Base-by-base conservation (phyloP, 1,284 basidiomycete genomes). In the Sphagnurus paluster region DNA sequence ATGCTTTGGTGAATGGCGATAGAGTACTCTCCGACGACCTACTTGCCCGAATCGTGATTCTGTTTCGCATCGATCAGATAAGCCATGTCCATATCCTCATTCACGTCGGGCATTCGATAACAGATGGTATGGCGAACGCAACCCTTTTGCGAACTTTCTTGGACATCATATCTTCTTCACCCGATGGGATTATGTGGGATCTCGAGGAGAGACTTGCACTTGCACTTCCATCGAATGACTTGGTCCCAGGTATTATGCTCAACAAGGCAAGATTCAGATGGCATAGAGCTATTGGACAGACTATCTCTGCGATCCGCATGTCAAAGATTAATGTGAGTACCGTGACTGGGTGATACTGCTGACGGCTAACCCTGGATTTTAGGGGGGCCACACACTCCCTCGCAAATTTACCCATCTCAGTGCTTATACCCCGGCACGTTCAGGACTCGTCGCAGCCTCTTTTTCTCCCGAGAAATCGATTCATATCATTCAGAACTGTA, bases 361-460 rank as follows among this genome's bases (percentile, higher is more conserved):
- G 36, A 30, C 24, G 17, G 4, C 19, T 45, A 13, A 32, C 19
- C 29, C 23, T 25, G n/a, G 9, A 28, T 2, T 34, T 24, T 54
- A 83, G 81, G 80, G 79, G 5, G 80, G 80, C 1, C 79, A 82
- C 47, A 76, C 76, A 0, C 65, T 84, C 8, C 79, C 79, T 0
- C 60, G 73, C 46, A 66, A 57, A 14, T 51, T 69, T 20, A 70
- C 68, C 1, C 57, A 57, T 19, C 50, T 58, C 3, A 75, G 75
- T 0, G 53, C 57, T 5, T 56, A 59, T 42, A 68, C 63, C 0
- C 70, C 72, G 4, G 68, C 77, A 7, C 56, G 51, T 21, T 68
- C 71, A 29, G 63, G 60, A 16, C 24, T 36, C 9, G 41, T 62
- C 3, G 44, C 46, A 10, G 51, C 55, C 17, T 46, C 52, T 2